phyloP scores from a whole-genome alignment of 257 asterid species.

The Scutellaria galericulata region DNA sequence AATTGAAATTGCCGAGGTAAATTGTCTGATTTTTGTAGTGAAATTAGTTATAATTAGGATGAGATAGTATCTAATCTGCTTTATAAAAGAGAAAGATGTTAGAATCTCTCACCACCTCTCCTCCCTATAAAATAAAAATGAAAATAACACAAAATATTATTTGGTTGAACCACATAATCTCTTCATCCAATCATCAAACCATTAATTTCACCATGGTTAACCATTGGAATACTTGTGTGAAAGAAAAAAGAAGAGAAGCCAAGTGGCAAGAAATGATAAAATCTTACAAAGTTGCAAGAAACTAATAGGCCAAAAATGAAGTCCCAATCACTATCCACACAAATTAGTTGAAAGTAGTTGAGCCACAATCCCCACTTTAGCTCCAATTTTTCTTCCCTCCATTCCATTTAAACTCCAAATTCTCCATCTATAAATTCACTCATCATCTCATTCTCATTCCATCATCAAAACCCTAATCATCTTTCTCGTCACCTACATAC shows the following conservation, averaged over 20 bases:
- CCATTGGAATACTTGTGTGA: not conserved
- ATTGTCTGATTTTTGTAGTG: no score
- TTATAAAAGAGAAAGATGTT: no score
- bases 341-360: conserved; percentile 50
- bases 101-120: no score
- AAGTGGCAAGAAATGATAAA: not conserved
- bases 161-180: not conserved
- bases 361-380: conserved; percentile 43
- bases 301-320: conserved; percentile 17
- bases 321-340: not conserved
- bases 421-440: conserved; percentile 45
- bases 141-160: not conserved
- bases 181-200: conserved; percentile 17
- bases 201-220: not conserved
- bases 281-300: conserved; percentile 1
- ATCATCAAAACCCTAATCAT: not conserved
- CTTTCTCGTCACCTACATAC: not conserved
- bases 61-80: no score
- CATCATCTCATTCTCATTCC: conserved; percentile 9
- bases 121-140: no score
- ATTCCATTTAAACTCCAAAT: not conserved
- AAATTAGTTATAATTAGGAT: no score
- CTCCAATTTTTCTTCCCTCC: conserved; percentile 26
- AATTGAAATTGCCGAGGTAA: no score
- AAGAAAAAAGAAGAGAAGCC: not conserved